phyloP scores from a whole-genome alignment of 2,329 filamentous ascomycete genomes.

The Fusarium drepaniforme region DNA sequence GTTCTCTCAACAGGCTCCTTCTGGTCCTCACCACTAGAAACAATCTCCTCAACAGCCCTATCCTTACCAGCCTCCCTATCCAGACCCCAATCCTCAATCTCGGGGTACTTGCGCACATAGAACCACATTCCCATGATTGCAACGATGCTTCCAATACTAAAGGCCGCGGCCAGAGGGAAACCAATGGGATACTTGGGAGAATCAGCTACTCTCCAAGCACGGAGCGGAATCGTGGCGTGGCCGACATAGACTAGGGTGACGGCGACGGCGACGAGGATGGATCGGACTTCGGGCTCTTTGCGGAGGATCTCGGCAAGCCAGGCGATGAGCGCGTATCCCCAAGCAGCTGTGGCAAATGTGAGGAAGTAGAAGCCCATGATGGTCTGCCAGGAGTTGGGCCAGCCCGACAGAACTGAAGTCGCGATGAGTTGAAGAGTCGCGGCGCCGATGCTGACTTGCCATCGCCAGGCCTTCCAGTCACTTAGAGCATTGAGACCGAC shows the following conservation, averaged over 20 bases:
- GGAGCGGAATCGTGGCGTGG: slow-evolving; percentile 37
- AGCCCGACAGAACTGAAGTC: slow-evolving; percentile 44
- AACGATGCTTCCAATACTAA: slow-evolving; percentile 35
- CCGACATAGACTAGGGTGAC: slow-evolving; percentile 39
- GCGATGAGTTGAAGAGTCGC: slow-evolving; percentile 52
- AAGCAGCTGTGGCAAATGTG: slow-evolving; percentile 51
- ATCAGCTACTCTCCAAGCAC: slow-evolving; percentile 39
- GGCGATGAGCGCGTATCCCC: slow-evolving; percentile 45
- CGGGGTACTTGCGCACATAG: slow-evolving; percentile 29
- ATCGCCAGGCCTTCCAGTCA: slow-evolving; percentile 58
- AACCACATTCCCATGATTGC: slow-evolving; percentile 34
- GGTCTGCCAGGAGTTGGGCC: slow-evolving; percentile 31
- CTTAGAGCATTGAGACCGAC: slow-evolving; percentile 66
- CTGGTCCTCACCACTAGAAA: not conserved
- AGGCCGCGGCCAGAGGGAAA: slow-evolving; percentile 33
- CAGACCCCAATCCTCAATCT: slow-evolving; percentile 28
- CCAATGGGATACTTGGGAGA: slow-evolving; percentile 36
- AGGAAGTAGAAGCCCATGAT: slow-evolving; percentile 53
- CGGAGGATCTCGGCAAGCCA: slow-evolving; percentile 47
- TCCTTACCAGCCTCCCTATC: slow-evolving; percentile 9
- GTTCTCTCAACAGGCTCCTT: not conserved
- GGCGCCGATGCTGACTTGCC: slow-evolving; percentile 66
- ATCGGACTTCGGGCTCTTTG: slow-evolving; percentile 46
- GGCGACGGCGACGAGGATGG: slow-evolving; percentile 33
- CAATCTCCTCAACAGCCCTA: not conserved